phyloP scores from a whole-genome alignment of 192 early-diverging fungal species.

The Dissophora globulifera region DNA sequence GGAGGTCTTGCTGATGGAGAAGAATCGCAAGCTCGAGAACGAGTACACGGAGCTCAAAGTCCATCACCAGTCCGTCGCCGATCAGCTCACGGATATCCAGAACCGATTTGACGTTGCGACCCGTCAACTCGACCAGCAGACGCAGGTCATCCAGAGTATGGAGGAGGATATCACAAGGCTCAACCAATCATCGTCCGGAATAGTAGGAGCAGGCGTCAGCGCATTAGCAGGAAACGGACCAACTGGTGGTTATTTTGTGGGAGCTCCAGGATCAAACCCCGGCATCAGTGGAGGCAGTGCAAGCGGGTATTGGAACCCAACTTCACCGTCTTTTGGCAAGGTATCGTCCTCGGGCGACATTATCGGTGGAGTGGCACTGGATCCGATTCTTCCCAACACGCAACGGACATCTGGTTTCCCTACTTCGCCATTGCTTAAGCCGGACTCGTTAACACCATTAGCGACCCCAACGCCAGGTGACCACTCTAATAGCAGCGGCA shows the following conservation, averaged over 20 bases:
- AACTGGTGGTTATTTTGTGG: slow-evolving; percentile 27
- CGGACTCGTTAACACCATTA: slow-evolving; percentile 11
- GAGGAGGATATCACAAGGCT: slow-evolving; percentile 65
- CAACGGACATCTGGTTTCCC: slow-evolving; percentile 42
- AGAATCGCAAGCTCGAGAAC: slow-evolving; percentile 85
- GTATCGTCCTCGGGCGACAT: slow-evolving; percentile 36
- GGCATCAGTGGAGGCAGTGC: too few species aligned
- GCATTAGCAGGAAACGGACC: not conserved
- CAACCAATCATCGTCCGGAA: slow-evolving; percentile 23
- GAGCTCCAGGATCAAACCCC: slow-evolving; percentile 2
- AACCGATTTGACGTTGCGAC: slow-evolving; percentile 43
- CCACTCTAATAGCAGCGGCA: slow-evolving; percentile 47
- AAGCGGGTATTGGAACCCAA: slow-evolving; percentile 25
- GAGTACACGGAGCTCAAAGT: slow-evolving; percentile 72
- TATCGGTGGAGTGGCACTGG: slow-evolving; percentile 39
- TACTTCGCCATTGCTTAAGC: slow-evolving; percentile 7
- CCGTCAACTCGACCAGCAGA: slow-evolving; percentile 53
- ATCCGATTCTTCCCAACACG: slow-evolving; percentile 20
- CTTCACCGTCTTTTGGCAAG: slow-evolving; percentile 38
- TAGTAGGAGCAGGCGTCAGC: not conserved
- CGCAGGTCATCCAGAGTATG: slow-evolving; percentile 62
- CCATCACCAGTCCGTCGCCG: slow-evolving; percentile 37
- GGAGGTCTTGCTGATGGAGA: slow-evolving; percentile 82
- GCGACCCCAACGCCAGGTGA: slow-evolving; percentile 25
- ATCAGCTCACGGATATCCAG: slow-evolving; percentile 32